Conservation (phyloP, 1,284 basidiomycete genomes). For the Cronartium ribicola region DNA sequence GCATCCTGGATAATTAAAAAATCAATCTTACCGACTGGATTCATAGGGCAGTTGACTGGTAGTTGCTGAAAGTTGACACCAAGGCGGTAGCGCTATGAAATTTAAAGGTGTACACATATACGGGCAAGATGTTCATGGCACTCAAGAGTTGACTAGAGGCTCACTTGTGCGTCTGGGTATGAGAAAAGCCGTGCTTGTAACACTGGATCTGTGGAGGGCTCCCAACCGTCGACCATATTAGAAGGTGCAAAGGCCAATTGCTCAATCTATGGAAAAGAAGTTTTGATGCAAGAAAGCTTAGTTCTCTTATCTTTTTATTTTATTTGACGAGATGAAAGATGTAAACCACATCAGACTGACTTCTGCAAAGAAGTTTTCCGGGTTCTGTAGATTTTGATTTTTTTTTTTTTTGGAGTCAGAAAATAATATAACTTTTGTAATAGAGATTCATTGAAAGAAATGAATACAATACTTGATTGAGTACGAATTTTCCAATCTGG, state of each 20-base stretch:
- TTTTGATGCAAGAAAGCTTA: no score
- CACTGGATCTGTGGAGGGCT: constrained; percentile 82
- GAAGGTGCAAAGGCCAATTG: constrained; percentile 77
- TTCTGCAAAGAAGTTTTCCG: constrained; percentile 25
- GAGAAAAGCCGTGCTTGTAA: constrained; percentile 89
- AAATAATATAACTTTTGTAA: no score
- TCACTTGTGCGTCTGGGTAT: constrained; percentile 88
- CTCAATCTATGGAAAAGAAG: constrained; percentile 44
- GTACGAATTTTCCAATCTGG: constrained; percentile 11
- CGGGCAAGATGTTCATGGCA: neutral
- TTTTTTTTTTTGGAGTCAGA: no score
- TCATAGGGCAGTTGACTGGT: constrained; percentile 76
- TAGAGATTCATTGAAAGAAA: constrained; percentile 52
- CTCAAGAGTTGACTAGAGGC: constrained; percentile 54
- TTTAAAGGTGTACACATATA: constrained; percentile 37
- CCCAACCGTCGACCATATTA: constrained; percentile 78
- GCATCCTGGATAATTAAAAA: neutral
- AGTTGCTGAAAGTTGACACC: constrained; percentile 82
- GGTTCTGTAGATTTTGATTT: constrained; percentile 10
- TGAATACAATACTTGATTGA: constrained; percentile 53
- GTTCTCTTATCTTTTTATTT: no score
- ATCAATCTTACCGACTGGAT: constrained; percentile 52
- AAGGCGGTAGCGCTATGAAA: constrained; percentile 57
- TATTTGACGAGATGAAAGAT: constrained; percentile 1
- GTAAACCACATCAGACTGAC: constrained; percentile 2